A percentile compares a stretch with the other conserved stretches of the same genome.
Conservation (phyloP, 768 basidiomycete species). For the Infundibulicybe gibba region DNA sequence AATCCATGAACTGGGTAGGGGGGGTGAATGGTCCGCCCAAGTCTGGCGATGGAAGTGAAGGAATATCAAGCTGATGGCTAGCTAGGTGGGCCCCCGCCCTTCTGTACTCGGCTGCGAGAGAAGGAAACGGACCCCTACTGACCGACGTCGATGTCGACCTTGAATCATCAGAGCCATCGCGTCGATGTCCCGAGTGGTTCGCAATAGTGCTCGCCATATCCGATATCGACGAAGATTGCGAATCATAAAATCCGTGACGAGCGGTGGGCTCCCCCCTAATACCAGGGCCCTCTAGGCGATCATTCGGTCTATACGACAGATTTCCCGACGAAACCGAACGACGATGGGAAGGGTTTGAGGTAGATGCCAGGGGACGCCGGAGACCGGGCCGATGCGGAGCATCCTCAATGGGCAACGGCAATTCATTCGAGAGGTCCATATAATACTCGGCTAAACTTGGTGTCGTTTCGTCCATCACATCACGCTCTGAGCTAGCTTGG, state of each 20-base stretch:
- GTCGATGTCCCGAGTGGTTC: not conserved
- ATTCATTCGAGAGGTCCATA: too few relatives aligned
- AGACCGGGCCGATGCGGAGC: too few relatives aligned
- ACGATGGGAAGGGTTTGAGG: too few relatives aligned
- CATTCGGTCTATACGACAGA: not conserved
- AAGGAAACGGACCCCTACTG: not conserved
- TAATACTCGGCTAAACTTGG: too few relatives aligned
- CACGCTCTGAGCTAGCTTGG: too few relatives aligned
- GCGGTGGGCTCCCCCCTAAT: not conserved
- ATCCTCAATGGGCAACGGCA: too few relatives aligned
- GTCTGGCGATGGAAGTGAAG: conserved; percentile 20
- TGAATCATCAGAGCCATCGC: not conserved
- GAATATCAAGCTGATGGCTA: conserved; percentile 9
- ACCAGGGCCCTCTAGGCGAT: not conserved
- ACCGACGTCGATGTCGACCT: not conserved
- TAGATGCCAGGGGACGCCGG: too few relatives aligned
- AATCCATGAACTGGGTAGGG: not conserved
- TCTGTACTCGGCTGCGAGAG: not conserved
- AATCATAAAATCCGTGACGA: not conserved
- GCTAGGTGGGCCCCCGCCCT: not conserved
- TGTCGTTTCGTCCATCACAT: too few relatives aligned
- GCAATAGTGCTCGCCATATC: not conserved
- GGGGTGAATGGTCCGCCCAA: conserved; percentile 13
- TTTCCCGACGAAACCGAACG: too few relatives aligned
- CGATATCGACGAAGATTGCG: conserved; percentile 1